phyloP scores from a whole-genome alignment of 1,284 basidiomycete species.

The Heterobasidion occidentale region DNA sequence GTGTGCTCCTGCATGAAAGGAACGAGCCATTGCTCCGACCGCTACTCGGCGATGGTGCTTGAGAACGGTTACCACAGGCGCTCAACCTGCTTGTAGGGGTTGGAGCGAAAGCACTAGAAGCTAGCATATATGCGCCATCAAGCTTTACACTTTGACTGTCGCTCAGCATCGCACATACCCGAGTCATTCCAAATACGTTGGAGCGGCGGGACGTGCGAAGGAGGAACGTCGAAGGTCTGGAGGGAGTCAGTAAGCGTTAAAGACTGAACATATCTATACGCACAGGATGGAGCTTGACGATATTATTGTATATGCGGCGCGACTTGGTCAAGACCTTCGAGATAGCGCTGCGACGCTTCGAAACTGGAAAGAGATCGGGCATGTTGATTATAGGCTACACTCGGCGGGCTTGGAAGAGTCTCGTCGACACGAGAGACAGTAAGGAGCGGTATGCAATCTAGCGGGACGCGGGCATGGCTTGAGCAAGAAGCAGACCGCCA shows the following conservation, averaged over 20 bases:
- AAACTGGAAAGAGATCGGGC: not conserved
- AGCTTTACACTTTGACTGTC: not conserved
- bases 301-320: conserved; percentile 4
- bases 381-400: not conserved
- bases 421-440: not conserved
- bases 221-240: conserved; percentile 9
- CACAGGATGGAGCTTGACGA: conserved; percentile 11
- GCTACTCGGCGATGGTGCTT: not conserved
- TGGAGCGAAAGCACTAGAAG: not conserved
- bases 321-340: conserved; percentile 2
- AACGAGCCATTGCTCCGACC: not conserved
- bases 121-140: not conserved
- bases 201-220: not conserved
- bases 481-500: not conserved
- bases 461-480: not conserved
- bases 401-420: not conserved
- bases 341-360: not conserved
- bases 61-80: not conserved
- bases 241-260: not conserved
- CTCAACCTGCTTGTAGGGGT: not conserved
- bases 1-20: not conserved
- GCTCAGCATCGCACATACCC: not conserved
- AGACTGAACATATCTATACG: not conserved
- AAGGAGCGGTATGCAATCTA: not conserved
- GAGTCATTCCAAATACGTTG: not conserved